phyloP scores from a whole-genome alignment of 148 eudicot genomes.

The Silene latifolia region DNA sequence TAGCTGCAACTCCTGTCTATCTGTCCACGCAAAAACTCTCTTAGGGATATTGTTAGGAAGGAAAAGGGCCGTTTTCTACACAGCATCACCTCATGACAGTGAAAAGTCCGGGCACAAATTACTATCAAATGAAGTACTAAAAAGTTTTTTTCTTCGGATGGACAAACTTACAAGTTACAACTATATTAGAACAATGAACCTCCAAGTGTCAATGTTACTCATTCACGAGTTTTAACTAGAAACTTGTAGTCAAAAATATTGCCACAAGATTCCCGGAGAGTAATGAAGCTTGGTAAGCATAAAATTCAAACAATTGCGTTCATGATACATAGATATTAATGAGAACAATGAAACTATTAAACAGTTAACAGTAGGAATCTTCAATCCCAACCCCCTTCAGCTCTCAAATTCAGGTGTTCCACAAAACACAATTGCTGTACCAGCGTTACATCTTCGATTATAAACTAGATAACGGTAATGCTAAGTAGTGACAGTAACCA shows the following conservation, averaged over 20 bases:
- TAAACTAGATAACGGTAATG: not conserved
- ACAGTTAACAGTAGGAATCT: not conserved
- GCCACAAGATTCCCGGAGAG: not conserved
- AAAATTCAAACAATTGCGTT: not conserved
- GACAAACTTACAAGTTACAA: not conserved
- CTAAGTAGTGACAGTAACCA: not conserved
- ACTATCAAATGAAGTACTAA: not conserved
- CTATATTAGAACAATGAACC: not conserved
- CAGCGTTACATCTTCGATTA: not conserved
- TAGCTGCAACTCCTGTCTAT: not conserved
- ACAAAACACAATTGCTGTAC: not conserved
- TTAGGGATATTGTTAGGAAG: not conserved
- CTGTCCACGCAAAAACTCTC: constrained; percentile 1
- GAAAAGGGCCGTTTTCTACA: not conserved
- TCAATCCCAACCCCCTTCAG: not conserved
- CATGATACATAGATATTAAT: not conserved
- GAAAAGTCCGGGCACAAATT: not conserved
- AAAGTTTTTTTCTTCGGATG: not conserved
- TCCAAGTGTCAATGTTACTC: not conserved
- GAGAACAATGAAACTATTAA: not conserved
- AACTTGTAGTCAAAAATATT: not conserved
- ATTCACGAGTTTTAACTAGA: not conserved
- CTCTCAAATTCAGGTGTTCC: not conserved
- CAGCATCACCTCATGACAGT: not conserved
- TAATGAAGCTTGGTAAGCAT: not conserved